A percentile compares a stretch with the other conserved stretches of the same genome.
Conservation (phyloP, 768 basidiomycete species). For the Boletus vinaceobasis region DNA sequence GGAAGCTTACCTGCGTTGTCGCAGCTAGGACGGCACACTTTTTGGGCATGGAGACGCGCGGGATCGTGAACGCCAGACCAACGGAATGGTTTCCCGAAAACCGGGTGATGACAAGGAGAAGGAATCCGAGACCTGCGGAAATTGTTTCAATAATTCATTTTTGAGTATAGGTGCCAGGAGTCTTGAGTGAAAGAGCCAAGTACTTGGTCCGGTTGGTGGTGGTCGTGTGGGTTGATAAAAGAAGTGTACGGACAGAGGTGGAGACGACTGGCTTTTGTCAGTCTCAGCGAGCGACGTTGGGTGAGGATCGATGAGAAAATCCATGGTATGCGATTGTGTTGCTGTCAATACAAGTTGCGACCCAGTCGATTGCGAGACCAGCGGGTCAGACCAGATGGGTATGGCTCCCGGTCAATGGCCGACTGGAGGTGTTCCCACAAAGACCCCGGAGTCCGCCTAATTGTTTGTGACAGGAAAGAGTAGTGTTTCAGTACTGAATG, state of each 20-base stretch:
- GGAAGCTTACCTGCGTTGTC: not conserved
- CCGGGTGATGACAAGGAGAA: not conserved
- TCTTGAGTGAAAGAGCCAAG: not conserved
- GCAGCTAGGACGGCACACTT: not conserved
- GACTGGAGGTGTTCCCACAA: not conserved
- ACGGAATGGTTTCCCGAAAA: not conserved
- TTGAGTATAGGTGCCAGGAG: slow-evolving; percentile 9
- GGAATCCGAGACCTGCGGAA: slow-evolving; percentile 1
- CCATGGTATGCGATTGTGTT: too few species aligned
- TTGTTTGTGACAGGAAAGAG: not conserved
- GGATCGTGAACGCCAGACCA: not conserved
- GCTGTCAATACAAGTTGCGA: too few species aligned
- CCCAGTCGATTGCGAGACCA: too few species aligned
- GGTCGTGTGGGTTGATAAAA: too few species aligned
- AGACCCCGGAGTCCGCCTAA: slow-evolving; percentile 5
- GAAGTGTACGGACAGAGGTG: too few species aligned
- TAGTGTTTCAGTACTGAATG: not conserved
- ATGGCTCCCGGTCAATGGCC: too few species aligned
- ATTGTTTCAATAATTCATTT: slow-evolving; percentile 7
- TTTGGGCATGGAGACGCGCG: not conserved
- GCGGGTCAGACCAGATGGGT: too few species aligned
- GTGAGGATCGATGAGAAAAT: too few species aligned
- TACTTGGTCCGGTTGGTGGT: too few species aligned
- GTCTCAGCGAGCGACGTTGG: too few species aligned
- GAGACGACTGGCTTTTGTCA: too few species aligned